Conservation (phyloP, 2,329 filamentous ascomycete species). For the Cryphonectria carpinicola region DNA sequence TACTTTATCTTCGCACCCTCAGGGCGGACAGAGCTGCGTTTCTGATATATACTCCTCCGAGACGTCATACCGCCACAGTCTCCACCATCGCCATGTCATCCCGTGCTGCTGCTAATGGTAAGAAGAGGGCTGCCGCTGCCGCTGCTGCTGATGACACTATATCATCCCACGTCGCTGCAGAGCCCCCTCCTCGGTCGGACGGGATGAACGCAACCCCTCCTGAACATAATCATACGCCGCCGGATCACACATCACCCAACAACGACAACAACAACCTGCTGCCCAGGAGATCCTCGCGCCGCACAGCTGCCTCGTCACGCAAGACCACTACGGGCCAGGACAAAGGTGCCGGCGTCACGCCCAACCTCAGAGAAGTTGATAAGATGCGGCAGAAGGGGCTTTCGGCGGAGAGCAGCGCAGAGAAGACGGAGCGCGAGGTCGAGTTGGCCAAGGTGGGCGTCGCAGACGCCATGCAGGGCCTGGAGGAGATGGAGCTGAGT, state of each 20-base stretch:
- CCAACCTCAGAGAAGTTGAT: background rate
- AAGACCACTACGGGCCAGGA: background rate
- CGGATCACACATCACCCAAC: background rate
- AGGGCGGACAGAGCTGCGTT: background rate
- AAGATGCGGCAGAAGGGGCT: constrained; percentile 6
- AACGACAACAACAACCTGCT: too few relatives aligned
- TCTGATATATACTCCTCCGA: background rate
- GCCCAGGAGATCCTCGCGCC: constrained; percentile 22
- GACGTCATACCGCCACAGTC: constrained; percentile 23
- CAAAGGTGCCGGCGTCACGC: background rate
- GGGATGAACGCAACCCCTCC: background rate
- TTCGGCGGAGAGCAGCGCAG: background rate
- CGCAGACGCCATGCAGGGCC: constrained; percentile 46
- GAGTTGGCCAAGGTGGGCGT: constrained; percentile 36
- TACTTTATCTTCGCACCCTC: background rate
- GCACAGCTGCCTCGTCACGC: background rate
- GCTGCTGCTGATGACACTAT: background rate
- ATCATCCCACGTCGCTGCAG: background rate
- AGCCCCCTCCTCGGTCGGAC: background rate
- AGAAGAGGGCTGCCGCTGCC: constrained; percentile 8
- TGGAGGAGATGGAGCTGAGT: constrained; percentile 54
- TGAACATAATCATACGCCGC: background rate
- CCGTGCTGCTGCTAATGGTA: constrained; percentile 9
- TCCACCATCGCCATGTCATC: constrained; percentile 19
- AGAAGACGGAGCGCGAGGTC: background rate